These are phyloP conservation scores for Calonectria hongkongensis DNA, from an alignment of 2,329 filamentous ascomycete species.

Conservation along the genomic window DNA sequence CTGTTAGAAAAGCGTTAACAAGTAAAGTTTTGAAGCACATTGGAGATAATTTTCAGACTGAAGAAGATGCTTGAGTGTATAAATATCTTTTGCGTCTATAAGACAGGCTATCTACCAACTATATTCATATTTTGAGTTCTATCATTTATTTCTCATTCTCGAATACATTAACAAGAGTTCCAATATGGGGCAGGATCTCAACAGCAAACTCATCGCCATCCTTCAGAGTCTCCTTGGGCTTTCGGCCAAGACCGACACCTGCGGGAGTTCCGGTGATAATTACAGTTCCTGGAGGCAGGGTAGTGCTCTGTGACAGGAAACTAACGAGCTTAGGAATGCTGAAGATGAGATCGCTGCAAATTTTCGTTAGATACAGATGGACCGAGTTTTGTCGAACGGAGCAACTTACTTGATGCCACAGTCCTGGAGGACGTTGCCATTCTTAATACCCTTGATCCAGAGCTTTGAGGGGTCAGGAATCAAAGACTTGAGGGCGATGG, in stretches of 20 bases:
- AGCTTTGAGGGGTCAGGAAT: conserved; percentile 75
- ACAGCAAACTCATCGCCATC: conserved; percentile 76
- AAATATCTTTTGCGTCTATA: conserved; percentile 15
- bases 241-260: conserved; percentile 82
- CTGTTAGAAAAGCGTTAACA: background rate
- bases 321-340: conserved; percentile 74
- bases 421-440: conserved; percentile 63
- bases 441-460: conserved; percentile 73
- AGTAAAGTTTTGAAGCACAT: background rate
- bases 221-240: conserved; percentile 79
- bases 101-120: background rate
- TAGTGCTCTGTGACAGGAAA: conserved; percentile 77
- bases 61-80: background rate
- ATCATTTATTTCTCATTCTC: conserved; percentile 49
- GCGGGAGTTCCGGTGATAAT: conserved; percentile 81
- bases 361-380: background rate
- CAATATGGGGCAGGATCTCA: conserved; percentile 65
- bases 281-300: conserved; percentile 76
- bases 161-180: conserved; percentile 62
- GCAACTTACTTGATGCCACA: conserved; percentile 53
- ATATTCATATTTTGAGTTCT: background rate
- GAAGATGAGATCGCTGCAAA: conserved; percentile 76
- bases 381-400: too few relatives aligned
- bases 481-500: conserved; percentile 75
- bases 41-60: background rate